Base-by-base conservation (phyloP, 805 yeast genomes). In the Candida quercuum region DNA sequence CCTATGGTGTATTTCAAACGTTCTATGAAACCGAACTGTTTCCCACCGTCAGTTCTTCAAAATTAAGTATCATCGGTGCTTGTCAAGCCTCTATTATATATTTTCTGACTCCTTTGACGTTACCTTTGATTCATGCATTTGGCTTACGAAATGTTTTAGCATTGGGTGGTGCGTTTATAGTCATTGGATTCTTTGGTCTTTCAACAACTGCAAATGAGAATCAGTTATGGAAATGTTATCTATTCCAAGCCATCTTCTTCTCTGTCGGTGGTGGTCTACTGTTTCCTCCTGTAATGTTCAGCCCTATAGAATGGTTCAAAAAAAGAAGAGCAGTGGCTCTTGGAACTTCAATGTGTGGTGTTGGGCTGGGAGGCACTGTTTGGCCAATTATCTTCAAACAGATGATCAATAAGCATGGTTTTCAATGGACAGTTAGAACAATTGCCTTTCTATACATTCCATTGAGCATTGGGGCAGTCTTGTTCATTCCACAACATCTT, bases 281-380 rank as follows among this genome's bases (percentile, higher is more conserved):
- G 25, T 72, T 76, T 35, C 64, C 78, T 5, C 80, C 88, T 0
- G 76, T 74, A 6, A 60, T 78, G 26, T 69, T 77, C 8, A 57
- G 81, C 7, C 52, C 83, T 16, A 85, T 86, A 0, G 87, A 80
- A 39, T 82, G 85, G 81, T 83, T 83, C 57, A 60, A 73, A 31
- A 76, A 71, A 44, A 77, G 64, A 42, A 66, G 88, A 48, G 79
- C 81, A 1, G 56, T 66, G 14, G 75, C 78, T 1, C 52, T 68
- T 46, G 79, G 80, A 10, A 54, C 71, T 17, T 61, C 71, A 3
- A 52, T 66, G 18, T 54, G 69, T 20, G 79, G 79, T 16, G 74
- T 76, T 5, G 78, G 78, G 32, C 48, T 72, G 2, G 76, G 78
- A 25, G 80, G 79, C 43, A 61, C 70, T 6, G 49, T 62, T 2